Evolutionary conservation across 257 asterid genomes (phyloP), one percentile per base, ranked within the genome.

Genomic region (Prunella vulgaris): DNA sequence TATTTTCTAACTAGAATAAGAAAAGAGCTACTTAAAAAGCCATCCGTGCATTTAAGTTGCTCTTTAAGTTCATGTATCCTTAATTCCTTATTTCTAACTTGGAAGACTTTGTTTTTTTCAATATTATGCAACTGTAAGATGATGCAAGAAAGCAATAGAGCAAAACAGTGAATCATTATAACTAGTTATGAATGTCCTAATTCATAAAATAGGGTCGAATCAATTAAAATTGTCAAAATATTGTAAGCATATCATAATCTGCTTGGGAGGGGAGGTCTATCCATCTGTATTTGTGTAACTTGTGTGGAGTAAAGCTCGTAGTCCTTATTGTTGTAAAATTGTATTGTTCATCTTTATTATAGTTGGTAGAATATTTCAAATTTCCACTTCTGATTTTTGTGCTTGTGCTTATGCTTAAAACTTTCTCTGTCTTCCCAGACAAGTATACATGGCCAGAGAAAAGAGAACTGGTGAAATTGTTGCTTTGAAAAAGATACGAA

Each of bases 401-500:
- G 54, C 52, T 69, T 60, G 33, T 28, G 33, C 5, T 28, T 32
- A 22, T 59, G 63, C 54, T 48, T 59, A 30, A 62, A 46, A 40
- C 69, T 33, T 71, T 71, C 25, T 60, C 68, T 14, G 21, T 52
- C 49, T 67, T 61, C 22, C 49, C 92, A 93, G 98, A 76, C 98
- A 90, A 83, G 98, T 93, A 5, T 90, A 81, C 79, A 90, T 87
- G 95, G 98, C 97, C 54, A 88, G 72, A 83, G 98, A 93, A 69
- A 90, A 81, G 79, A 67, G 60, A 71, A 84, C 96, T 54, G 97
- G 97, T 69, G 96, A 93, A 82, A 78, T 93, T 75, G 98, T 93
- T 25, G 98, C 97, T 78, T 82, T 93, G 64, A 93, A 93, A 77
- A 93, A 88, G 92, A 88, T 93, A 72, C 93, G 98, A 58, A 93